Evolutionary conservation across 176 grass and related monocot genomes (phyloP), one percentile per base, ranked within the genome.

Genomic region (Miscanthus lutarioriparius): DNA sequence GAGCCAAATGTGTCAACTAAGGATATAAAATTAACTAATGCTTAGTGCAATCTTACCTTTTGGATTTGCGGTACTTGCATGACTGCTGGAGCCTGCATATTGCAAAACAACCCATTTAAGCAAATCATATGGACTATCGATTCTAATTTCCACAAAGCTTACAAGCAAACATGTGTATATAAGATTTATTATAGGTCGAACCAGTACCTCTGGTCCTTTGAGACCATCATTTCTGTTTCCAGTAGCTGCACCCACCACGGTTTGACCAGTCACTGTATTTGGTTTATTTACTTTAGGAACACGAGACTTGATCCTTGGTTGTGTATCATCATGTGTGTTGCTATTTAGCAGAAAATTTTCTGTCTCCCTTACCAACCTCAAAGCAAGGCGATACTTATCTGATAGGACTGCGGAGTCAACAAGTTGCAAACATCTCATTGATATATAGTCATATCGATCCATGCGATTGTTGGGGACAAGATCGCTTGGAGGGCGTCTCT

Each of bases 351-450:
- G 79, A 82, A 98, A 98, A 59, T 93, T 92, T 84, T 98, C 96
- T 43, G 92, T 80, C 78, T 98, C 96, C 38, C 77, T 92, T 68
- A 90, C 91, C 89, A 98, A 91, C 64, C 88, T 93, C 86, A 98
- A 85, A 89, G 96, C 91, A 65, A 98, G 89, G 80, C 91, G 89
- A 71, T 92, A 93, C 66, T 98, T 98, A 92, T 98, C 96, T 85
- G 96, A 98, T 78, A 95, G 41, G 54, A 94, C 91, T 53, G 83
- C 93, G 56, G 89, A 92, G 63, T 98, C 96, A 80, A 95, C 96
- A 83, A 98, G 91, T 80, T 98, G 93, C 76, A 95, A 83, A 83
- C 89, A 98, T 84, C 91, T 82, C 93, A 98, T 98, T 58, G 96
- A 95, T 76, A 98, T 92, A 89, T 98, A 95, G 80, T 98, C 93